phyloP scores from a whole-genome alignment of 345 rosid genomes.

The Streptanthus diversifolius region DNA sequence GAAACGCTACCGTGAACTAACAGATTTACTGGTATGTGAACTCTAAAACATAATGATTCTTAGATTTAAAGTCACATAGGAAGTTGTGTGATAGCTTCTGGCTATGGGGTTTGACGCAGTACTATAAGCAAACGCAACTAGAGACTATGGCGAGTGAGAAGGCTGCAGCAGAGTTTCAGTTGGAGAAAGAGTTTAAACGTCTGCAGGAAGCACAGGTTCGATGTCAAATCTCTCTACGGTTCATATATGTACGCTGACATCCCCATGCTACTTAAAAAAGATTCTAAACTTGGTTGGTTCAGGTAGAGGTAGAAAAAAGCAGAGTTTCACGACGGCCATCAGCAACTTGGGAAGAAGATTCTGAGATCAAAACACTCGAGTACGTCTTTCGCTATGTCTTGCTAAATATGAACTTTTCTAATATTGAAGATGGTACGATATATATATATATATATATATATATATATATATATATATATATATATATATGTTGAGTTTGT shows the following conservation, averaged over 20 bases:
- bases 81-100: conserved; percentile 8
- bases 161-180: conserved; percentile 97
- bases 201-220: conserved; percentile 82
- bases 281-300: conserved; percentile 10
- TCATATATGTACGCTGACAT: conserved; percentile 11
- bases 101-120: conserved; percentile 45
- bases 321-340: conserved; percentile 71
- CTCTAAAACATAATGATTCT: conserved; percentile 1
- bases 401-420: neutral
- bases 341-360: conserved; percentile 88
- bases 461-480: too few relatives aligned
- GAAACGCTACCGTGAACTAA: conserved; percentile 95
- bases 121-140: conserved; percentile 97
- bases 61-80: neutral
- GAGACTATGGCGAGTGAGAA: conserved; percentile 98
- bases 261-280: conserved; percentile 8
- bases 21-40: conserved; percentile 85
- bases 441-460: too few relatives aligned
- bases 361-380: conserved; percentile 94
- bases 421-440: conserved; percentile 57
- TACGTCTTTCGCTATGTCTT: conserved; percentile 36
- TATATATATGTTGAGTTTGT: conserved; percentile 36
- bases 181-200: conserved; percentile 90
- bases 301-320: conserved; percentile 90
- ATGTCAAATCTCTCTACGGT: conserved; percentile 4